Evolutionary conservation across 225 moss, liverwort and hornwort genomes (phyloP), one percentile per base, ranked within the genome.

Genomic region (Asterella californica): DNA sequence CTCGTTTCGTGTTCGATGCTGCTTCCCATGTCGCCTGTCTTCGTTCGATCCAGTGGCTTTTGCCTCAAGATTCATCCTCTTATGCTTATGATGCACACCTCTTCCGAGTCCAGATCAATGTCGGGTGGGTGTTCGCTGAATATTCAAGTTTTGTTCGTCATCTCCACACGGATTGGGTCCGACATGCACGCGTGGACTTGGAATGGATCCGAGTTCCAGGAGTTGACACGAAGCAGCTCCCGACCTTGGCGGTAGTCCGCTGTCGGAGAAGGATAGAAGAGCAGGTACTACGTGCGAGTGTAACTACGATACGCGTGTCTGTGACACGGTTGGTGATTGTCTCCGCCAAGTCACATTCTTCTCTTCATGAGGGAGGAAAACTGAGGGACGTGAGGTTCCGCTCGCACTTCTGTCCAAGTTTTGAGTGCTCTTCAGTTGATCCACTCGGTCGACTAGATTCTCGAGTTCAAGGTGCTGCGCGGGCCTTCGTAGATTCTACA

Each of bases 391-490:
- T 15, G 64, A 64, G 27, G 27, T 64, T 29, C 64, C 27, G 27
- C 64, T 11, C 64, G 24, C 14, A 11, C 8, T 29, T 19, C 4
- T 1, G 32, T 63, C 68, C 19, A 10, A 33, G 15, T n/a, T 74
- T 74, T 74, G 74, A 74, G 53, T 74, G 53, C 72, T 74, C 30
- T 33, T 15, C 32, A 18, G 33, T 27, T 15, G 33, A 34, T 74
- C 33, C 32, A 74, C 52, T 27, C 29, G 18, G 33, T 74, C 5
- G 32, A 33, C 32, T 18, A n/a, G 74, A 74, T 32, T 4, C 7
- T 49, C 38, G 4, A 70, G 38, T 37, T 22, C 15, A 3, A 22
- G 69, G 32, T 42, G 69, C 69, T 70, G 69, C 42, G 69, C 42
- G 9, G 38, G 7, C 65, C 12, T 38, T 8, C 1, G 69, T 0